A percentile compares a stretch with the other conserved stretches of the same genome.
Evolutionary conservation across 2,329 filamentous ascomycete species (phyloP).

Genomic region (Pseudogymnoascus destructans): DNA sequence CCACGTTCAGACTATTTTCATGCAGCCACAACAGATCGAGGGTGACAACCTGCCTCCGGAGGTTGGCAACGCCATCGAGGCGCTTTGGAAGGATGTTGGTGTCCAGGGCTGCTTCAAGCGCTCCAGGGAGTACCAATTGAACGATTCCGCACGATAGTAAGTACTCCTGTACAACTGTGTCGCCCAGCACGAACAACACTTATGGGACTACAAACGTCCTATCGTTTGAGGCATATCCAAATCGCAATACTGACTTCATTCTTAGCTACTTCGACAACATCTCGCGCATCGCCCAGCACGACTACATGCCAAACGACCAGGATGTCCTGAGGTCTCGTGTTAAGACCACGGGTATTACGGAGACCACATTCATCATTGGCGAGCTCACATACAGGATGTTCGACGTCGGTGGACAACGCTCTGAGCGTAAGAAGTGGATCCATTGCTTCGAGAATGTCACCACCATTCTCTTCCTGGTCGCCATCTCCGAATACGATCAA

Average conservation of each 20-base stretch:
- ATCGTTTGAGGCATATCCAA: background rate
- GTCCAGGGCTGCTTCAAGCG: constrained; percentile 83
- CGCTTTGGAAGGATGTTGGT: constrained; percentile 71
- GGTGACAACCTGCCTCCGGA: constrained; percentile 70
- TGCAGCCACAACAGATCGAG: constrained; percentile 47
- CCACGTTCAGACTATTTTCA: constrained; percentile 29
- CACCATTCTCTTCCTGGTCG: constrained; percentile 83
- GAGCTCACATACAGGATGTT: constrained; percentile 93
- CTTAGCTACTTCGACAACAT: constrained; percentile 71
- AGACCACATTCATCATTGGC: constrained; percentile 85
- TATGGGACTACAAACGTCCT: too few relatives aligned
- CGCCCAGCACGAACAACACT: too few relatives aligned
- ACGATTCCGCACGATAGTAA: constrained; percentile 92
- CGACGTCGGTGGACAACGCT: constrained; percentile 62
- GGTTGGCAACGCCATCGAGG: constrained; percentile 68
- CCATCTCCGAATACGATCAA: constrained; percentile 94
- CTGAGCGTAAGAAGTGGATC: constrained; percentile 69
- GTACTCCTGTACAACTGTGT: constrained; percentile 25
- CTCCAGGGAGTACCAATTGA: constrained; percentile 75
- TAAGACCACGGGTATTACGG: constrained; percentile 89
- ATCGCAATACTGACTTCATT: background rate
- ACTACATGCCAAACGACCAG: constrained; percentile 85
- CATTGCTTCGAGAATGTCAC: constrained; percentile 72
- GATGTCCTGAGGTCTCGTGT: constrained; percentile 85
- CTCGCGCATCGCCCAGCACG: constrained; percentile 59